Percentiles rank a stretch among this genome's conserved stretches.
These are phyloP conservation scores for Aspergillus ostianus DNA, from an alignment of 495 filamentous ascomycete species.

Conservation along the genomic window DNA sequence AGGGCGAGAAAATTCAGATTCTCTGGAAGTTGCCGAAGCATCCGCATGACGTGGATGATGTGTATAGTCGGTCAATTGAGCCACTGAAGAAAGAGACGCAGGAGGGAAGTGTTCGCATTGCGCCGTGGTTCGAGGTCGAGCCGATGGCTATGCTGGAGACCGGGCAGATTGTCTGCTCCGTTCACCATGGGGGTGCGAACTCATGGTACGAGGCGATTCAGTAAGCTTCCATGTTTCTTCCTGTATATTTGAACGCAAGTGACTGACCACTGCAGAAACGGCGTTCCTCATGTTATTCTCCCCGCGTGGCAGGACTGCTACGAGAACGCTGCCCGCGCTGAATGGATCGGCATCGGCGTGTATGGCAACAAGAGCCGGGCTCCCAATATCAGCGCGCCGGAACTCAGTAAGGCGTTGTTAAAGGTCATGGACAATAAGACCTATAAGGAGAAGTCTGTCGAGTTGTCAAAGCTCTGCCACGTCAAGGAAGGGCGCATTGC, in stretches of 20 bases:
- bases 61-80: constrained; percentile 26
- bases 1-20: constrained; percentile 35
- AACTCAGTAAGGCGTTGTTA: constrained; percentile 31
- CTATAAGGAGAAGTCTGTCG: constrained; percentile 19
- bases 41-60: constrained; percentile 18
- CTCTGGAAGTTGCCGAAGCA: constrained; percentile 49
- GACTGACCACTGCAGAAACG: constrained; percentile 31
- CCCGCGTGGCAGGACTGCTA: constrained; percentile 52
- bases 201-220: constrained; percentile 53
- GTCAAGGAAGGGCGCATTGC: constrained; percentile 21
- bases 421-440: constrained; percentile 27
- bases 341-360: constrained; percentile 49
- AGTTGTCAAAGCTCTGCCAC: constrained; percentile 20
- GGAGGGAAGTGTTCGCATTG: constrained; percentile 31
- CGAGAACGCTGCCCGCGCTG: constrained; percentile 46
- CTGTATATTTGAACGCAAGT: background rate
- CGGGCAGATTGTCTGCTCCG: constrained; percentile 44
- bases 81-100: constrained; percentile 28
- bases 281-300: constrained; percentile 50
- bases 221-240: constrained; percentile 28
- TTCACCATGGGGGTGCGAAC: constrained; percentile 54
- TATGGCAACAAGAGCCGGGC: constrained; percentile 40
- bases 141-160: constrained; percentile 46
- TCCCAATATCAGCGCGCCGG: constrained; percentile 28
- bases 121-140: constrained; percentile 47